These are phyloP conservation scores for Simmondsia chinensis DNA, from an alignment of 148 eudicot species.

Conservation along the genomic window DNA sequence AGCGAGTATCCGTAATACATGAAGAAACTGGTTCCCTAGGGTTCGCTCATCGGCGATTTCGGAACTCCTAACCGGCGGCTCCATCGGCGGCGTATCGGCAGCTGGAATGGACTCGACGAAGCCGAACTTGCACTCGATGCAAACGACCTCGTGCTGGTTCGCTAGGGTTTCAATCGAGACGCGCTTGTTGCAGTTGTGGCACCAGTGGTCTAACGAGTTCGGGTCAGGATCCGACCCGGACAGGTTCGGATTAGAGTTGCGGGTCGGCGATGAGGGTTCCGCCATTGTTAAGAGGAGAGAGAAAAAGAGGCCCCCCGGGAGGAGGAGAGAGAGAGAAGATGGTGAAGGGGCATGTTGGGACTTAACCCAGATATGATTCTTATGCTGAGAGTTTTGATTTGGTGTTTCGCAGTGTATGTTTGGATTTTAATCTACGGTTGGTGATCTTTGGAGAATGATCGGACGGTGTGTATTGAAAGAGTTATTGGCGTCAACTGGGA, in stretches of 20 bases:
- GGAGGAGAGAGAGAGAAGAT: background rate
- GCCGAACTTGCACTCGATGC: constrained; percentile 69
- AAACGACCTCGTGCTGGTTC: constrained; percentile 45
- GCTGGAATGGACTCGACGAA: constrained; percentile 50
- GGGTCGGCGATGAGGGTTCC: constrained; percentile 22
- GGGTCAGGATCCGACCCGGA: constrained; percentile 1
- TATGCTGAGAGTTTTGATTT: too few species aligned
- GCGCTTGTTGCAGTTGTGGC: constrained; percentile 70
- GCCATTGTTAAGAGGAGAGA: constrained; percentile 12
- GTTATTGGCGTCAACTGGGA: too few species aligned
- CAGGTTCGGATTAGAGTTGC: constrained; percentile 15
- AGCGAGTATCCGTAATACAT: constrained; percentile 57
- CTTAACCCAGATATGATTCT: too few species aligned
- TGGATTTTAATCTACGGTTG: too few species aligned
- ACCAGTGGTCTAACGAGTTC: constrained; percentile 44
- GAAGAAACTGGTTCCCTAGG: constrained; percentile 47
- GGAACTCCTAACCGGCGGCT: background rate
- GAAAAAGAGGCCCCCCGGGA: background rate
- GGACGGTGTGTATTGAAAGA: too few species aligned
- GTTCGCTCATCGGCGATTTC: constrained; percentile 22
- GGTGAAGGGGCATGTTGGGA: too few species aligned
- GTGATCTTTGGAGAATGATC: too few species aligned
- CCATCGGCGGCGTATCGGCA: constrained; percentile 2
- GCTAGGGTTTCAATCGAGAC: constrained; percentile 46
- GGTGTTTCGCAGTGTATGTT: too few species aligned